Percentiles rank a stretch among this genome's conserved stretches.
These are phyloP conservation scores for Pseudohyphozyma bogoriensis DNA, from an alignment of 768 basidiomycete genomes.

Conservation along the genomic window DNA sequence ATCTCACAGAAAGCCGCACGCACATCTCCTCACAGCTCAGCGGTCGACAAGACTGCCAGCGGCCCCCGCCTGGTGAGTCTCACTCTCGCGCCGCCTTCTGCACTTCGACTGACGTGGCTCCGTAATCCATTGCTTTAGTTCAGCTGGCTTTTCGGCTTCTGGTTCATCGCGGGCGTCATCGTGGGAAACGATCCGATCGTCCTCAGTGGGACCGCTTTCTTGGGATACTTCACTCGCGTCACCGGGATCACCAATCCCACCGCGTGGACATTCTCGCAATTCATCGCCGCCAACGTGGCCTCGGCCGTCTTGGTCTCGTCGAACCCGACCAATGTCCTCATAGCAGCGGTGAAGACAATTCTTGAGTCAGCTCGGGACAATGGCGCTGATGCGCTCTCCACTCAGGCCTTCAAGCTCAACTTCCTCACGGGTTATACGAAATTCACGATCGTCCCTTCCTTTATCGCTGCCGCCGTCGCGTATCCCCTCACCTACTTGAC, in stretches of 20 bases:
- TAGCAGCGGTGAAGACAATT: slow-evolving; percentile 49
- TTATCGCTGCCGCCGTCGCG: slow-evolving; percentile 52
- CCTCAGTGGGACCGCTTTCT: slow-evolving; percentile 78
- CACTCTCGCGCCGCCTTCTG: too few relatives aligned
- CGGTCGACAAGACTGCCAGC: slow-evolving; percentile 21
- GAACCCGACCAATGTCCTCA: slow-evolving; percentile 89
- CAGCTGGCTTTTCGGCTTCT: slow-evolving; percentile 18
- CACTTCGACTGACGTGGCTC: background rate
- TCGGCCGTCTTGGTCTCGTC: slow-evolving; percentile 60
- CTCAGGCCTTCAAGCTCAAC: slow-evolving; percentile 31
- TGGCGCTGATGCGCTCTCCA: background rate
- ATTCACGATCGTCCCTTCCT: slow-evolving; percentile 58
- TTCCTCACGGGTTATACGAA: slow-evolving; percentile 32
- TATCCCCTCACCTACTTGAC: slow-evolving; percentile 44
- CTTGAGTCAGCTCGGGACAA: background rate
- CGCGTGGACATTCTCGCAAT: slow-evolving; percentile 44
- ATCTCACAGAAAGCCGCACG: slow-evolving; percentile 52
- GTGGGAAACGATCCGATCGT: slow-evolving; percentile 92
- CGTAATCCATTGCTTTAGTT: background rate
- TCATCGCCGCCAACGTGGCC: slow-evolving; percentile 43
- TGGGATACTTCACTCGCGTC: slow-evolving; percentile 74
- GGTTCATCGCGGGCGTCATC: slow-evolving; percentile 55
- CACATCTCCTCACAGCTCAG: slow-evolving; percentile 1
- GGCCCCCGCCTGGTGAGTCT: slow-evolving; percentile 4
- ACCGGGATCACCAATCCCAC: slow-evolving; percentile 42